Percentiles rank a stretch among this genome's conserved stretches.
Conservation (phyloP, 495 filamentous ascomycete species). For the Lophium mytilinum region DNA sequence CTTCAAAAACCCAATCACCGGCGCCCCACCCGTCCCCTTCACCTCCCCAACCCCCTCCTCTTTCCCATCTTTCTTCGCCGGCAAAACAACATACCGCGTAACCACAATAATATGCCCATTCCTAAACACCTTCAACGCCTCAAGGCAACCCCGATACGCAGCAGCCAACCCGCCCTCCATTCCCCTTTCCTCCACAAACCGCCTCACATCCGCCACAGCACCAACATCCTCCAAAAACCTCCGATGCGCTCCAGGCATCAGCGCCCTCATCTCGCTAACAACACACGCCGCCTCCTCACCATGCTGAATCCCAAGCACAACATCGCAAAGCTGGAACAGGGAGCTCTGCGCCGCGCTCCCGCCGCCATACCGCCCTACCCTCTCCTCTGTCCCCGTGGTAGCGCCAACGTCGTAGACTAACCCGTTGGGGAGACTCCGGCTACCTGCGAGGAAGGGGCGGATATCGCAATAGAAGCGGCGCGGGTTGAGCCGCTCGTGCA, state of each 20-base stretch:
- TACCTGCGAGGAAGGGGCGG: slow-evolving; percentile 28
- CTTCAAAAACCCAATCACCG: no score
- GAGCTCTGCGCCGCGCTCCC: slow-evolving; percentile 31
- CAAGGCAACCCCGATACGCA: slow-evolving; percentile 21
- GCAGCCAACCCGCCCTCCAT: background rate
- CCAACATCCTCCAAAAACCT: slow-evolving; percentile 23
- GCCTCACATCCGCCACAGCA: slow-evolving; percentile 10
- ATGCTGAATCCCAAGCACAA: slow-evolving; percentile 28
- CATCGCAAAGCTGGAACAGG: slow-evolving; percentile 31
- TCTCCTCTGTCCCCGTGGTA: slow-evolving; percentile 3
- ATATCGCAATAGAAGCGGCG: slow-evolving; percentile 26
- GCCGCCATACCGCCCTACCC: slow-evolving; percentile 24
- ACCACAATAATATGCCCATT: slow-evolving; percentile 30
- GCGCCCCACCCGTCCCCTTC: no score
- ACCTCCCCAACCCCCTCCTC: no score
- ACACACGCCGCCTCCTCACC: background rate
- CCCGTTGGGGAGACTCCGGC: slow-evolving; percentile 27
- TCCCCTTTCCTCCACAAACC: background rate
- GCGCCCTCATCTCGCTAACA: slow-evolving; percentile 24
- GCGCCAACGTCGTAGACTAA: slow-evolving; percentile 27
- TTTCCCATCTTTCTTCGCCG: background rate
- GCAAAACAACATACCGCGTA: slow-evolving; percentile 28
- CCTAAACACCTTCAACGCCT: slow-evolving; percentile 21
- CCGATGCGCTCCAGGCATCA: slow-evolving; percentile 30
- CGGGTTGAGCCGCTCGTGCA: slow-evolving; percentile 26